Conservation (phyloP, 345 rosid species). For the Arabidopsis arenosa region DNA sequence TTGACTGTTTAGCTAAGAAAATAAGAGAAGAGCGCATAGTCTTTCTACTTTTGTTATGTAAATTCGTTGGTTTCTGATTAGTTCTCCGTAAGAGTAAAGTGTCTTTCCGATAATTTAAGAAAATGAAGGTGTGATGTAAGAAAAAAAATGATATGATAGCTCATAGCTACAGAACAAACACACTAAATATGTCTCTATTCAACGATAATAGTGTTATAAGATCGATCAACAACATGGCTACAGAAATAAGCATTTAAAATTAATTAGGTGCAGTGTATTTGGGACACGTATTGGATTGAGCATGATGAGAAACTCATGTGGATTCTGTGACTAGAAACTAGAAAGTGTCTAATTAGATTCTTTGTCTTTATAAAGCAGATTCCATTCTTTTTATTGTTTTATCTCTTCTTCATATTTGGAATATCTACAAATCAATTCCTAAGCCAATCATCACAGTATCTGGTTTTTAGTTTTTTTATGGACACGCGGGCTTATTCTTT, state of each 20-base stretch:
- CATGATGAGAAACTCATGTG: slow-evolving; percentile 28
- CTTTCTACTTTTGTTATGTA: no score
- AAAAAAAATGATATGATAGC: not conserved
- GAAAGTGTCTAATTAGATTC: slow-evolving; percentile 35
- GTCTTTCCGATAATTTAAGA: no score
- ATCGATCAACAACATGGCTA: not conserved
- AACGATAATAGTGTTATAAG: not conserved
- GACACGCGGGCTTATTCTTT: slow-evolving; percentile 37
- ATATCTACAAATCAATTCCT: slow-evolving; percentile 24
- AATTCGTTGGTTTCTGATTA: no score
- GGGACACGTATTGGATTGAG: slow-evolving; percentile 38
- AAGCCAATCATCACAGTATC: slow-evolving; percentile 31
- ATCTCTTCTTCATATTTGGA: slow-evolving; percentile 24
- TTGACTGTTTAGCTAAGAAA: no score
- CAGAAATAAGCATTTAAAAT: not conserved
- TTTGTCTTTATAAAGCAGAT: slow-evolving; percentile 35
- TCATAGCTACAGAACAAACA: not conserved
- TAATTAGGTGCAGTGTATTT: not conserved
- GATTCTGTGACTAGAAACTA: slow-evolving; percentile 40
- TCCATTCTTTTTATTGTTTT: slow-evolving; percentile 17
- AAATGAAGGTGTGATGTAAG: no score
- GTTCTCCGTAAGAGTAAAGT: no score
- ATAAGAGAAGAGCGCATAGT: no score
- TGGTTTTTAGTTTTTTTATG: slow-evolving; percentile 15
- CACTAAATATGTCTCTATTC: slow-evolving; percentile 9